A percentile compares a stretch with the other conserved stretches of the same genome.
phyloP scores from a whole-genome alignment of 257 asterid genomes.

The Primulina tabacum region DNA sequence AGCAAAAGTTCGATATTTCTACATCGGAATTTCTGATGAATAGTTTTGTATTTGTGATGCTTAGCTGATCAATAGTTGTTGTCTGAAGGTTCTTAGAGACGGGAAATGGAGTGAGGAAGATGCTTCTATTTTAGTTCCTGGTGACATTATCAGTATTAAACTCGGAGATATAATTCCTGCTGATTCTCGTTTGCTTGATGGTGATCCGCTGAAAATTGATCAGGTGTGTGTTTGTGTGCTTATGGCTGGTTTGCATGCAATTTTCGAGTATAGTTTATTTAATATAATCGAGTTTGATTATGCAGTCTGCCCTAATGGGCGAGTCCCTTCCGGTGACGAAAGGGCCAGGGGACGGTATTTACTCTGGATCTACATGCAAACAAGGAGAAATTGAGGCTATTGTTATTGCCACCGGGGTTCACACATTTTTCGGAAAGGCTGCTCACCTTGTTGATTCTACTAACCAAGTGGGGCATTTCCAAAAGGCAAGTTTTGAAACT shows the following conservation, averaged over 20 bases:
- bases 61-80: slow-evolving; percentile 26
- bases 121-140: slow-evolving; percentile 79
- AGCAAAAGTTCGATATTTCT: not conserved
- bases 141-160: slow-evolving; percentile 80
- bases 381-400: slow-evolving; percentile 92
- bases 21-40: no score
- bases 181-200: slow-evolving; percentile 90
- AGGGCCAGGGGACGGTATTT: slow-evolving; percentile 93
- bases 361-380: slow-evolving; percentile 97
- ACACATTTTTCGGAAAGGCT: slow-evolving; percentile 95
- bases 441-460: slow-evolving; percentile 96
- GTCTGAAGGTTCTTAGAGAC: slow-evolving; percentile 76
- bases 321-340: slow-evolving; percentile 96
- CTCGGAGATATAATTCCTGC: slow-evolving; percentile 96
- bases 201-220: slow-evolving; percentile 92
- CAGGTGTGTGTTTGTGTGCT: slow-evolving; percentile 46
- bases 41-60: no score
- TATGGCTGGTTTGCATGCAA: slow-evolving; percentile 10
- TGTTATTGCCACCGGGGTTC: slow-evolving; percentile 94
- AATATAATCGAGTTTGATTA: slow-evolving; percentile 14
- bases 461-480: slow-evolving; percentile 95
- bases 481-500: slow-evolving; percentile 51
- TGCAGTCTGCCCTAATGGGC: slow-evolving; percentile 95
- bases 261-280: not conserved
- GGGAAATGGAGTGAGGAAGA: slow-evolving; percentile 95